Evolutionary conservation across 2,329 filamentous ascomycete species (phyloP), one percentile per base, ranked within the genome.

Genomic region (Penicillium glabrum): DNA sequence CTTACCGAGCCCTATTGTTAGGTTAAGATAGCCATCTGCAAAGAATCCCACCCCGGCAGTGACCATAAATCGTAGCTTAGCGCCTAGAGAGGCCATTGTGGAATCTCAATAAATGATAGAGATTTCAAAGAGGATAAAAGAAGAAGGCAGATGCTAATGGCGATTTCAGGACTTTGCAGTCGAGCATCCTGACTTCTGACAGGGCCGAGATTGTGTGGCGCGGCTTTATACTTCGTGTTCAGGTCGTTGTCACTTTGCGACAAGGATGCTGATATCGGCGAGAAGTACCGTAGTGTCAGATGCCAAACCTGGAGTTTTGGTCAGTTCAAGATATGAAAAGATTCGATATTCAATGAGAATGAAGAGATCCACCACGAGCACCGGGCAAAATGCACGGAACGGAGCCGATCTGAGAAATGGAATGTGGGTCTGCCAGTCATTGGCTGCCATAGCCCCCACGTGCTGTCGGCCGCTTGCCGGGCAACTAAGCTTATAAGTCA

Each of bases 1-100:
- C 35, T 26, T 54, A 68, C 66, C 63, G 26, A 69, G 66, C 44
- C 67, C 67, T 45, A 69, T 67, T 26, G 64, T 63, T 26, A 68
- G 46, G 44, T 69, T 69, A 7, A 69, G 58, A 59, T 66, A 69
- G 14, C 67, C 67, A 64, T 69, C 67, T 26, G 64, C 60, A 50
- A 68, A 68, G 49, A 69, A 63, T 44, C 67, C 66, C 54, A 63
- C 61, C 16, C 67, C 66, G 3, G 66, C 61, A 5, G 64, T 62
- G 16, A 59, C 27, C 31, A 69, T 46, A 47, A 69, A 69, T 45
- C 62, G 62, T 48, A 67, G 26, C 27, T 66, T 65, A 21, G 53
- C 47, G 23, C 56, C 59, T n/a, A 54, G n/a, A 19, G 53, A 58
- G 24, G 46, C 26, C 58, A 61, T 59, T 54, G 33, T 23, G 7